Evolutionary conservation across 352 stramenopile genomes (phyloP).

Genomic region (Pythium phragmitis): DNA sequence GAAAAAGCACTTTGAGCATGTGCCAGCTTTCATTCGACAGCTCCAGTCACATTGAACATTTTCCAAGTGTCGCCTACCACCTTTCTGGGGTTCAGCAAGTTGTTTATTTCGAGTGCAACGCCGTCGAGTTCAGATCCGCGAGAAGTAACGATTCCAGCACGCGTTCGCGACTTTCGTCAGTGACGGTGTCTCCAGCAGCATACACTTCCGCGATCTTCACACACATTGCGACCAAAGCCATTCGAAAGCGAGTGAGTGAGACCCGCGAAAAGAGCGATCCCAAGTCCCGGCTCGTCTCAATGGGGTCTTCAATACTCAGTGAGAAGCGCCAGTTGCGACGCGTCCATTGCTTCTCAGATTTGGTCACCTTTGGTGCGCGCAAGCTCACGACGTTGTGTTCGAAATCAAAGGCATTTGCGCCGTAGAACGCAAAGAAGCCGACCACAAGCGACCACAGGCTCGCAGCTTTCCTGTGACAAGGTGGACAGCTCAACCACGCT

Average conservation of each 20-base stretch:
- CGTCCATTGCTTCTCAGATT: slow-evolving; percentile 50
- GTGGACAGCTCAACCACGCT: not conserved
- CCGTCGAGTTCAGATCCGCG: not conserved
- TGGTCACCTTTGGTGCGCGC: slow-evolving; percentile 36
- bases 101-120: slow-evolving; percentile 4
- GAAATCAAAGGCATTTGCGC: slow-evolving; percentile 65
- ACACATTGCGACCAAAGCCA: slow-evolving; percentile 36
- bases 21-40: slow-evolving; percentile 25
- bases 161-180: not conserved
- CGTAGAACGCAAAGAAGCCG: slow-evolving; percentile 77
- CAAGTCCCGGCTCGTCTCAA: slow-evolving; percentile 69
- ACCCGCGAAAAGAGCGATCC: slow-evolving; percentile 63
- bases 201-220: slow-evolving; percentile 11
- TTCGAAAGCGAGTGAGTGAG: slow-evolving; percentile 49
- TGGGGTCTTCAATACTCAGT: slow-evolving; percentile 76
- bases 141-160: slow-evolving; percentile 15
- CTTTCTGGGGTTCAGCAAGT: too few species aligned
- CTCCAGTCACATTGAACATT: slow-evolving; percentile 11
- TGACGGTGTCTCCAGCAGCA: not conserved
- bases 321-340: slow-evolving; percentile 37
- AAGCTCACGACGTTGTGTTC: slow-evolving; percentile 60
- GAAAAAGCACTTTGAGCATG: slow-evolving; percentile 26
- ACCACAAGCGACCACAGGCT: slow-evolving; percentile 37
- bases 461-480: not conserved
- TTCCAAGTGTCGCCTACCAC: too few species aligned